Evolutionary conservation across 1,284 basidiomycete genomes (phyloP).

Genomic region (Anthracocystis walkeri): DNA sequence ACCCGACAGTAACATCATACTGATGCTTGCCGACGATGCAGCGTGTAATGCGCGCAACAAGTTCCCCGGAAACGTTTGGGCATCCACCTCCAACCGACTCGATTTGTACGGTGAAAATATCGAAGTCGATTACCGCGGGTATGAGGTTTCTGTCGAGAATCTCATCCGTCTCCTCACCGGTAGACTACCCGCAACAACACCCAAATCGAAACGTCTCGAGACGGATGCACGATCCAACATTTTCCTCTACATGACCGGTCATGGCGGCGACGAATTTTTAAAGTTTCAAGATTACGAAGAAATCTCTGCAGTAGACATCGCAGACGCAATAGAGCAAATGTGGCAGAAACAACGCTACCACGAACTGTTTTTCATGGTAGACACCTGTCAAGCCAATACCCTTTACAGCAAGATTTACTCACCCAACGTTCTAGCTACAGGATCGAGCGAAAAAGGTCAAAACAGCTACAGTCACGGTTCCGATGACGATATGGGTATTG

Average conservation of each 20-base stretch:
- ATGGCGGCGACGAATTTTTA: conserved; percentile 96
- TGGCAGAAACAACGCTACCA: conserved; percentile 94
- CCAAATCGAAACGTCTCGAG: conserved; percentile 89
- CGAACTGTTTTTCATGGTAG: conserved; percentile 96
- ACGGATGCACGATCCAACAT: conserved; percentile 93
- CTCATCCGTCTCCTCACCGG: conserved; percentile 86
- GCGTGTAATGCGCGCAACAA: conserved; percentile 93
- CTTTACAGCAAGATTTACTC: conserved; percentile 96
- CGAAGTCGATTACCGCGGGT: conserved; percentile 97
- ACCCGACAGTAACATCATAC: conserved; percentile 96
- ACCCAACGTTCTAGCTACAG: conserved; percentile 93
- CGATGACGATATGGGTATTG: conserved; percentile 91
- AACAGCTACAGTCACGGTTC: conserved; percentile 97
- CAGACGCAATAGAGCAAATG: conserved; percentile 98
- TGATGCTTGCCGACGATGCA: conserved; percentile 97
- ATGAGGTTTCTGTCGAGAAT: conserved; percentile 97
- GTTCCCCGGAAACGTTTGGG: conserved; percentile 90
- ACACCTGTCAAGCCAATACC: conserved; percentile 97
- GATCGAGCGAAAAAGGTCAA: conserved; percentile 86
- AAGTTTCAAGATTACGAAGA: conserved; percentile 99
- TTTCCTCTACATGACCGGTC: conserved; percentile 97
- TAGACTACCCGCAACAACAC: conserved; percentile 73
- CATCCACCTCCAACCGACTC: conserved; percentile 80
- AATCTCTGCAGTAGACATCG: conserved; percentile 88
- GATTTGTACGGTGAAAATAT: conserved; percentile 96